phyloP scores from a whole-genome alignment of 2,329 filamentous ascomycete species.

The Colletotrichum orchidophilum region DNA sequence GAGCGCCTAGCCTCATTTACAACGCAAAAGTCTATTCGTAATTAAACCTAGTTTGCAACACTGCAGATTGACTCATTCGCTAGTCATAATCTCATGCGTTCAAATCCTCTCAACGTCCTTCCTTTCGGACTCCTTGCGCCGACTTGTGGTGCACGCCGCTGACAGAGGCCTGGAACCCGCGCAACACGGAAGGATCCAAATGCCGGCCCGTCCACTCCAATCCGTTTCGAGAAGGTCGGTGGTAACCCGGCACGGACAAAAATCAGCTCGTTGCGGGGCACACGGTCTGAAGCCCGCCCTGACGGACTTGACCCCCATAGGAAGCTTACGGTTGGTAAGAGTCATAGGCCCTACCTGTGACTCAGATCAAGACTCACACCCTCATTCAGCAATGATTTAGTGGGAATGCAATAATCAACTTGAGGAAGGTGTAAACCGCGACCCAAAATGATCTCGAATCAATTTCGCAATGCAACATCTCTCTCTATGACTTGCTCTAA shows the following conservation, averaged over 20 bases:
- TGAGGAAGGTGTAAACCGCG: not conserved
- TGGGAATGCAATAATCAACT: not conserved
- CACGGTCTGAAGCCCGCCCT: not conserved
- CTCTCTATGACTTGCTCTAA: constrained; percentile 8
- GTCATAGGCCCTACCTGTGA: constrained; percentile 1
- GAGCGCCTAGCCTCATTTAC: too few species aligned
- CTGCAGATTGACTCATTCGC: not conserved
- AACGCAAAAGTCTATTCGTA: too few species aligned
- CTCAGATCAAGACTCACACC: not conserved
- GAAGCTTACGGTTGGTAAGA: not conserved
- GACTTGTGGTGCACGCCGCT: too few species aligned
- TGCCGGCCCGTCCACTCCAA: not conserved
- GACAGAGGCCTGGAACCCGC: too few species aligned
- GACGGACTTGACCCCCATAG: not conserved
- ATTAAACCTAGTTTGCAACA: too few species aligned
- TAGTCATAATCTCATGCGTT: not conserved
- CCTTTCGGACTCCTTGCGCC: not conserved
- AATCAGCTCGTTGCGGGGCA: not conserved
- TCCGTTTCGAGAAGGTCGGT: constrained; percentile 21
- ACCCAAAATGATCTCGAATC: not conserved
- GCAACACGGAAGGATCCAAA: not conserved
- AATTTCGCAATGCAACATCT: not conserved
- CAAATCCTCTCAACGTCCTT: not conserved
- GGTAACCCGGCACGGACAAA: not conserved
- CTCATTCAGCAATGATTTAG: too few species aligned